A percentile compares a stretch with the other conserved stretches of the same genome.
phyloP scores from a whole-genome alignment of 2,329 filamentous ascomycete genomes.

The Zarea fungicola region DNA sequence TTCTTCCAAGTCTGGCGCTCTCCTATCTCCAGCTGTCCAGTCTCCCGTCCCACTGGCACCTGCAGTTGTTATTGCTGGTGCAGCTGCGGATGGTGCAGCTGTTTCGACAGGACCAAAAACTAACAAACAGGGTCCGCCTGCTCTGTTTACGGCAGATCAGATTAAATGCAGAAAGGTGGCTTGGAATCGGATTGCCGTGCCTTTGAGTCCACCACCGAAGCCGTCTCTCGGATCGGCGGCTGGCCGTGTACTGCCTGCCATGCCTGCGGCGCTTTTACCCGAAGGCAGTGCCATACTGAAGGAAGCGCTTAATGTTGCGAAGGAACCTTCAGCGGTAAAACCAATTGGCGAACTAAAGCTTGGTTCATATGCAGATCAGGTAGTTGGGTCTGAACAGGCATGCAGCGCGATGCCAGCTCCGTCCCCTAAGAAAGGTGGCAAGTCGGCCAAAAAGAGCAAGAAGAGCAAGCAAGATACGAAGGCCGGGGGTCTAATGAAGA shows the following conservation, averaged over 20 bases:
- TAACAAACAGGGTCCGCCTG: slow-evolving; percentile 4
- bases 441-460: not conserved
- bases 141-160: slow-evolving; percentile 26
- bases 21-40: too few relatives aligned
- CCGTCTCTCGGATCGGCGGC: not conserved
- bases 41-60: too few relatives aligned
- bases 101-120: not conserved
- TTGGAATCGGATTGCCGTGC: slow-evolving; percentile 32
- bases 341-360: not conserved
- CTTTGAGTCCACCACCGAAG: slow-evolving; percentile 21
- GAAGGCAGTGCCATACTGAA: too few relatives aligned
- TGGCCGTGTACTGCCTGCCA: not conserved
- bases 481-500: not conserved
- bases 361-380: not conserved
- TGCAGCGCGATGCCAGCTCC: not conserved
- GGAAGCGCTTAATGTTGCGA: too few relatives aligned
- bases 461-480: slow-evolving; percentile 8
- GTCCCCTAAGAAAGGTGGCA: slow-evolving; percentile 8
- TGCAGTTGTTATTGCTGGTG: not conserved
- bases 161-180: slow-evolving; percentile 26
- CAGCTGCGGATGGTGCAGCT: not conserved
- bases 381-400: not conserved
- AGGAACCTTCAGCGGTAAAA: not conserved
- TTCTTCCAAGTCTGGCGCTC: too few relatives aligned
- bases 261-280: too few relatives aligned